Percentiles rank a stretch among this genome's conserved stretches.
Conservation (phyloP, 805 yeast species). For the Cyberlindnera subsufficiens region DNA sequence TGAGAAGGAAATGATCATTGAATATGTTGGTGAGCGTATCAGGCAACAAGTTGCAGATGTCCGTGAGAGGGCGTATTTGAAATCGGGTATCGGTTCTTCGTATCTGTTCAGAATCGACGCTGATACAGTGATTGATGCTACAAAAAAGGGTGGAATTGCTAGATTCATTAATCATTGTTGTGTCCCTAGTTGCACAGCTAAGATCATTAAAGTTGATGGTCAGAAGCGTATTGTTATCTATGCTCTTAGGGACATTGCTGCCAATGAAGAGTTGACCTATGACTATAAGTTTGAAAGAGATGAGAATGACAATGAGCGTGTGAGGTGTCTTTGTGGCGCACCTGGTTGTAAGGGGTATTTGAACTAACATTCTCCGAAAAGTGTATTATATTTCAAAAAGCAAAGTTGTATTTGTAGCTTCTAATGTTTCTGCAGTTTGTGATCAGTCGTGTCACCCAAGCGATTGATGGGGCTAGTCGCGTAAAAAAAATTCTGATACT, state of each 20-base stretch:
- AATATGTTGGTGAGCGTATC: conserved; percentile 92
- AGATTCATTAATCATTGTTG: conserved; percentile 97
- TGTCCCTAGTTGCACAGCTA: conserved; percentile 95
- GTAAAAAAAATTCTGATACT: too few relatives aligned
- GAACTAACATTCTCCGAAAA: conserved; percentile 38
- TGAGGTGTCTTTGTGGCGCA: conserved; percentile 93
- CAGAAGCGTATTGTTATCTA: conserved; percentile 90
- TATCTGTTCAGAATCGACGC: conserved; percentile 91
- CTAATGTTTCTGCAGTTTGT: too few relatives aligned
- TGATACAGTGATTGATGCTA: conserved; percentile 93
- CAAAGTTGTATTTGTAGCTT: too few relatives aligned
- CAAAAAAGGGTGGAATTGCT: conserved; percentile 95
- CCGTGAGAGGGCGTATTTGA: conserved; percentile 77
- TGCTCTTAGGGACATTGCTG: conserved; percentile 80
- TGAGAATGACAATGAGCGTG: conserved; percentile 78
- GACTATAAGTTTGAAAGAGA: conserved; percentile 95
- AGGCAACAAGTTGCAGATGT: conserved; percentile 92
- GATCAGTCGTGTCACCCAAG: too few relatives aligned
- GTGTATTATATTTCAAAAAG: too few relatives aligned
- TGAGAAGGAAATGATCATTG: conserved; percentile 96
- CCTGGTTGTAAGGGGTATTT: conserved; percentile 89
- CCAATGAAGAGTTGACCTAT: conserved; percentile 90
- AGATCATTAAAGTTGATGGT: conserved; percentile 92
- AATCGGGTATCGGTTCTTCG: conserved; percentile 93
- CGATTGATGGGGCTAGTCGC: too few relatives aligned